Evolutionary conservation across 768 basidiomycete genomes (phyloP), one percentile per base, ranked within the genome.

Genomic region (Tricholoma furcatifolium): DNA sequence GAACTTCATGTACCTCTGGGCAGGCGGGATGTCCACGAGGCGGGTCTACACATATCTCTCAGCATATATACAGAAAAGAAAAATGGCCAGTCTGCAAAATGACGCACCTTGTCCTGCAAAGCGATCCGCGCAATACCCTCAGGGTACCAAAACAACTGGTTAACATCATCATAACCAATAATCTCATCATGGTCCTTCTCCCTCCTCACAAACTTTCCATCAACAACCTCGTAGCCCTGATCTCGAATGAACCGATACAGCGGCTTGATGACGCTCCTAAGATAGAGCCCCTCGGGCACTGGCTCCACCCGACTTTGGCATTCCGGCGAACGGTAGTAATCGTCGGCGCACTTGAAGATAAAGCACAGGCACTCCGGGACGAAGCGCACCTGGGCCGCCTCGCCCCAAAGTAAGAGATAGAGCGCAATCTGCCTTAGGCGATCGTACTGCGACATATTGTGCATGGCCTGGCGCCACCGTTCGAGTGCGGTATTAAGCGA

Each of bases 321-420:
- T 63, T 98, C 97, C n/a, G 96, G 87, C 3, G 91, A 93, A 21
- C 97, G 94, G 70, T 99, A 99, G 70, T 98, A 99, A 73, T 99
- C 97, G 67, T 99, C 97, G 12, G 97, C 97, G 65, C 97, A 98
- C 73, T 99, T 99, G 88, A 99, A 99, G 72, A 99, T 97, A 80
- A 98, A 99, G 73, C 94, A 98, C 42, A 99, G 74, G 63, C 93
- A 95, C 68, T 99, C 97, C 2, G 97, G 96, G 12, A 92, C 81
- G 70, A 98, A 98, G 12, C 97, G 87, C 36, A 98, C 93, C 65
- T 98, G 94, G 11, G 97, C 96, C 0, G 93, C 95, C 70, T 99
- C 97, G 50, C 96, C 97, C 97, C 97, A 99, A 57, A 92, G 91
- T 23, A 99, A 81, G 23, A 98, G 81, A 67, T 89, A 98, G 4